Conservation (phyloP, 2,329 filamentous ascomycete species). For the Reticulascus tulasneorum region DNA sequence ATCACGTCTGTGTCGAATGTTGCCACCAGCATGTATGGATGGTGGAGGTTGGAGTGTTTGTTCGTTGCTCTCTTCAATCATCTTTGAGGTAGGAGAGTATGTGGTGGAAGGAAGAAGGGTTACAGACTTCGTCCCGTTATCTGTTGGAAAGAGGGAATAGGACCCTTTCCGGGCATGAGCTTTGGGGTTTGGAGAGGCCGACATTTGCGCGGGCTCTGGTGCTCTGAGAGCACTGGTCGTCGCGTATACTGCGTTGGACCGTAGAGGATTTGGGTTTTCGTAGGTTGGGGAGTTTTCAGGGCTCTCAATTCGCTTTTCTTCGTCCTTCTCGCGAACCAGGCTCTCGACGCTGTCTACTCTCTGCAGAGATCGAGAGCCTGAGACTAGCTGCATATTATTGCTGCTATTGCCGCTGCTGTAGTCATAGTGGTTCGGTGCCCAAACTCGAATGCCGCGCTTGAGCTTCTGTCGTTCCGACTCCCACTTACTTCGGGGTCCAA, state of each 20-base stretch:
- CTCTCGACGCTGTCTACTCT: conserved; percentile 31
- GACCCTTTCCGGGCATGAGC: conserved; percentile 31
- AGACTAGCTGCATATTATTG: conserved; percentile 31
- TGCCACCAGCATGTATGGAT: conserved; percentile 20
- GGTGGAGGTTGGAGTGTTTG: conserved; percentile 12
- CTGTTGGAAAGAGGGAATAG: conserved; percentile 36
- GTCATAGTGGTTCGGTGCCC: conserved; percentile 25
- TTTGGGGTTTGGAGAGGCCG: conserved; percentile 16
- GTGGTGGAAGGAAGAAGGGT: conserved; percentile 44
- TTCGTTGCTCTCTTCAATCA: conserved; percentile 3
- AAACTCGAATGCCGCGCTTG: conserved; percentile 42
- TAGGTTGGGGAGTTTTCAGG: conserved; percentile 16
- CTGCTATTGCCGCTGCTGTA: conserved; percentile 29
- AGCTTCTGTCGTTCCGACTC: conserved; percentile 42
- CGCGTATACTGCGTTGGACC: conserved; percentile 28
- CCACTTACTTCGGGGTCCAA: conserved; percentile 43
- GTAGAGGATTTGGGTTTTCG: conserved; percentile 27
- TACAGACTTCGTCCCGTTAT: conserved; percentile 26
- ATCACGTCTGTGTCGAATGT: conserved; percentile 49
- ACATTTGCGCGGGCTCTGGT: conserved; percentile 8
- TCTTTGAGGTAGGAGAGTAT: conserved; percentile 28
- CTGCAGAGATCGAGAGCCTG: conserved; percentile 21
- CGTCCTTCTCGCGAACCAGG: conserved; percentile 27
- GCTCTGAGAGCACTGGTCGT: conserved; percentile 3
- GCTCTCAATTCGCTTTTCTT: conserved; percentile 24